Evolutionary conservation across 768 basidiomycete genomes (phyloP).

Genomic region (Rhizopogon vesiculosus): DNA sequence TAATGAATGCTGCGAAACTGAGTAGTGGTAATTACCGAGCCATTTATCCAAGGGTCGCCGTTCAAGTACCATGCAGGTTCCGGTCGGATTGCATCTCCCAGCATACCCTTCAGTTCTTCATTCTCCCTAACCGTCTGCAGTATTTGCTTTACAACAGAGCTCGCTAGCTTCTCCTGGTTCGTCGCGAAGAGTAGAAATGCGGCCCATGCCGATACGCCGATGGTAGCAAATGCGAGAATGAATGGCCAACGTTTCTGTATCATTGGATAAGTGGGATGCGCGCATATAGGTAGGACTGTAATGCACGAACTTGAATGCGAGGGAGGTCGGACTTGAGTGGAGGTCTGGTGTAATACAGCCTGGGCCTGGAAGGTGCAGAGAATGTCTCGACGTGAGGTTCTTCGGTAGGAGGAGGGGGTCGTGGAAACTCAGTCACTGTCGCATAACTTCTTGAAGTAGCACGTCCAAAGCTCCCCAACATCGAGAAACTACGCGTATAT

Average conservation of each 20-base stretch:
- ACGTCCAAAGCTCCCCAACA: background rate
- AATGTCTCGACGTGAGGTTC: conserved; percentile 34
- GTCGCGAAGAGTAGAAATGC: conserved; percentile 65
- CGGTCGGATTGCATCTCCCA: conserved; percentile 54
- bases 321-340: conserved; percentile 35
- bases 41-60: conserved; percentile 67
- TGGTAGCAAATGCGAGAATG: conserved; percentile 40
- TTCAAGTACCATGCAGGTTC: conserved; percentile 52
- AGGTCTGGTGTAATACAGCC: conserved; percentile 40
- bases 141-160: conserved; percentile 67
- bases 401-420: conserved; percentile 18
- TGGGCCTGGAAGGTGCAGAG: conserved; percentile 39
- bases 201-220: conserved; percentile 62
- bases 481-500: background rate
- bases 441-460: conserved; percentile 11
- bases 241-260: conserved; percentile 51
- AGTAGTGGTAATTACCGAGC: conserved; percentile 44
- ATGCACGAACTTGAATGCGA: conserved; percentile 30
- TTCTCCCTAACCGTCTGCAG: conserved; percentile 55
- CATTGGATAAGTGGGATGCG: background rate
- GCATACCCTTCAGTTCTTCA: conserved; percentile 39
- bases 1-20: background rate
- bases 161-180: conserved; percentile 75
- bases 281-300: background rate
- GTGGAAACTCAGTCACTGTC: conserved; percentile 18